Evolutionary conservation across 2,329 filamentous ascomycete genomes (phyloP).

Genomic region (Pyricularia sp.): DNA sequence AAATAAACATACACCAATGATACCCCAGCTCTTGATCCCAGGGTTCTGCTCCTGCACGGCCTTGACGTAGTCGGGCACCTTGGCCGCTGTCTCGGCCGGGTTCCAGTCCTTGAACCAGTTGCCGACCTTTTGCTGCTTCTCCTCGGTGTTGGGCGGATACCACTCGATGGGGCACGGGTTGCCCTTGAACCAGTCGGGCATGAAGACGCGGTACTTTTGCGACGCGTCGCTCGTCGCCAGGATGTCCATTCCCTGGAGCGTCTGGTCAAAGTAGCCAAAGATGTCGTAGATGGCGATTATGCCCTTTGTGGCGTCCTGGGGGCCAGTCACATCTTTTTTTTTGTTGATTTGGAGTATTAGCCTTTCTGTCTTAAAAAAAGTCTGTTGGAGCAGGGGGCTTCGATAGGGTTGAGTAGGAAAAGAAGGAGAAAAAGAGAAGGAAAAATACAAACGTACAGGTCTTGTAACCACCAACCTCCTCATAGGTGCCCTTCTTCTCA

Average conservation of each 20-base stretch:
- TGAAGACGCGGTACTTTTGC: constrained; percentile 74
- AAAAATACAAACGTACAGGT: constrained; percentile 23
- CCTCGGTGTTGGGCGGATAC: constrained; percentile 55
- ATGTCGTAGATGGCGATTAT: constrained; percentile 58
- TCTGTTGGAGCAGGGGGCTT: not conserved
- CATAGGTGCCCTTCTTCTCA: constrained; percentile 32
- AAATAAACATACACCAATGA: constrained; percentile 42
- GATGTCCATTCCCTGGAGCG: constrained; percentile 61
- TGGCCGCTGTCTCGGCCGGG: constrained; percentile 34
- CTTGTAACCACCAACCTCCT: constrained; percentile 32
- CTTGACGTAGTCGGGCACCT: constrained; percentile 45
- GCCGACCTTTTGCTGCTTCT: constrained; percentile 51
- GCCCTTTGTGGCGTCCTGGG: constrained; percentile 41
- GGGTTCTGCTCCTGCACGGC: constrained; percentile 43
- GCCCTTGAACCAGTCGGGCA: constrained; percentile 86
- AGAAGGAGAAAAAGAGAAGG: not conserved
- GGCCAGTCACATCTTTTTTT: constrained; percentile 34
- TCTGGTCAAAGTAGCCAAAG: constrained; percentile 63
- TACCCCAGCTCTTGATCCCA: constrained; percentile 47
- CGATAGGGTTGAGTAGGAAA: not conserved
- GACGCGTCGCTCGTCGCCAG: constrained; percentile 43
- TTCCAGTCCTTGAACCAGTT: constrained; percentile 47
- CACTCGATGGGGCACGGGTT: constrained; percentile 48
- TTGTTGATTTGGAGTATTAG: too few species aligned
- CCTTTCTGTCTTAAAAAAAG: not conserved